These are phyloP conservation scores for Trichophaea hybrida DNA, from an alignment of 2,329 filamentous ascomycete genomes.

Conservation along the genomic window DNA sequence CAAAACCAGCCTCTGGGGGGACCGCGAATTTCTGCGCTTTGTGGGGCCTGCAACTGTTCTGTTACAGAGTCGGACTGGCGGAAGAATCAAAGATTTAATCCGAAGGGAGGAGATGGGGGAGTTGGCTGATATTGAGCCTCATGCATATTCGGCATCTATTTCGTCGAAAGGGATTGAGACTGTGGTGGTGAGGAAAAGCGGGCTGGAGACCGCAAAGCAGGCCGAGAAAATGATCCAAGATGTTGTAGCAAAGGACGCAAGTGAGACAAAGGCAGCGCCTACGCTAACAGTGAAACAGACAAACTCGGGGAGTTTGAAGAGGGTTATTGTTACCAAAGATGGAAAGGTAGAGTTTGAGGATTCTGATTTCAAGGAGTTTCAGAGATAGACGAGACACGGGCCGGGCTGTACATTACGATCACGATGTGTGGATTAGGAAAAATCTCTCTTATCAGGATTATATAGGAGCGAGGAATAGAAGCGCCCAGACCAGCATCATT, in stretches of 20 bases:
- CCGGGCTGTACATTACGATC: not conserved
- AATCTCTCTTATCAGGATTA: not conserved
- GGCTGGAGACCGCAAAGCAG: not conserved
- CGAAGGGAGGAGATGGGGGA: constrained; percentile 72
- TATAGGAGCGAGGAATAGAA: not conserved
- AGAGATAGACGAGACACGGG: constrained; percentile 18
- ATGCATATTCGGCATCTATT: constrained; percentile 29
- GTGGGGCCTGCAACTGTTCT: constrained; percentile 73
- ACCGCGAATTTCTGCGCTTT: constrained; percentile 60
- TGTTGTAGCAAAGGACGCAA: constrained; percentile 16
- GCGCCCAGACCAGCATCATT: not conserved
- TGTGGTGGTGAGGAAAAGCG: not conserved
- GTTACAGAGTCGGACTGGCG: constrained; percentile 71
- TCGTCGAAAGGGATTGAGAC: not conserved
- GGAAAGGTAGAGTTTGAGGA: constrained; percentile 55
- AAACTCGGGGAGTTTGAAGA: constrained; percentile 32
- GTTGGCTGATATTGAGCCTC: constrained; percentile 63
- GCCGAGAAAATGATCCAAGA: constrained; percentile 27
- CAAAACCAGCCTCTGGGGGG: constrained; percentile 31
- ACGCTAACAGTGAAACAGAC: constrained; percentile 29
- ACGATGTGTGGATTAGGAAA: not conserved
- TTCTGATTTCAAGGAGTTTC: constrained; percentile 42
- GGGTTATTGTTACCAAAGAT: constrained; percentile 44
- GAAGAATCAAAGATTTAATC: constrained; percentile 62
- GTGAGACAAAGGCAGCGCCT: constrained; percentile 25